Evolutionary conservation across 345 rosid genomes (phyloP).

Genomic region (Ceriops decandra): DNA sequence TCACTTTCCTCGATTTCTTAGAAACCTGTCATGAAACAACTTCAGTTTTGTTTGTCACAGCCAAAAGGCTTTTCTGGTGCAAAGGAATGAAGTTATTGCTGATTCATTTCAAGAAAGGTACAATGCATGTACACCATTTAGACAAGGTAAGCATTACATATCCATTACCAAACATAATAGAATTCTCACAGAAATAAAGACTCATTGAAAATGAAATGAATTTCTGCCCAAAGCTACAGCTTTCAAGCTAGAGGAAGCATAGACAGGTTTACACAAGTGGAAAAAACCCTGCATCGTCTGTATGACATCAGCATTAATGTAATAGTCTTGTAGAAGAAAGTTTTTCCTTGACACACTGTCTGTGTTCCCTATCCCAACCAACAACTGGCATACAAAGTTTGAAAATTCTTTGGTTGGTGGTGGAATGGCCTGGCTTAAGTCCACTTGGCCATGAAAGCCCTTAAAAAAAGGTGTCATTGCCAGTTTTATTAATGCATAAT

Average conservation of each 20-base stretch:
- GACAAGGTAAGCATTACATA: too few species aligned
- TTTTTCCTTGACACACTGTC: too few species aligned
- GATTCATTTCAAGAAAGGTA: not conserved
- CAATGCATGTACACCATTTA: not conserved
- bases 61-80: slow-evolving; percentile 3
- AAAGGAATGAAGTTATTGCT: not conserved
- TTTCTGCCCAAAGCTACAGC: not conserved
- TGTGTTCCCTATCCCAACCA: too few species aligned
- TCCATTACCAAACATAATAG: not conserved
- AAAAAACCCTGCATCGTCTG: not conserved
- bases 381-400: not conserved
- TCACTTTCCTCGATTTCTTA: slow-evolving; percentile 65
- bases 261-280: not conserved
- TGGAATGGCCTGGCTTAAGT: not conserved
- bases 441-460: not conserved
- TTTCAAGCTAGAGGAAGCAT: not conserved
- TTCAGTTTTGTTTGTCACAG: slow-evolving; percentile 13
- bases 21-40: slow-evolving; percentile 56
- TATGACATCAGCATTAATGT: too few species aligned
- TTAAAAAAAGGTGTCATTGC: not conserved
- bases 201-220: not conserved
- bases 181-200: not conserved
- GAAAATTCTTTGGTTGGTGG: not conserved
- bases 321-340: too few species aligned
- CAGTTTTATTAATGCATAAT: not conserved